These are phyloP conservation scores for Cryptococcus sp. DNA, from an alignment of 1,284 basidiomycete genomes.

Conservation along the genomic window DNA sequence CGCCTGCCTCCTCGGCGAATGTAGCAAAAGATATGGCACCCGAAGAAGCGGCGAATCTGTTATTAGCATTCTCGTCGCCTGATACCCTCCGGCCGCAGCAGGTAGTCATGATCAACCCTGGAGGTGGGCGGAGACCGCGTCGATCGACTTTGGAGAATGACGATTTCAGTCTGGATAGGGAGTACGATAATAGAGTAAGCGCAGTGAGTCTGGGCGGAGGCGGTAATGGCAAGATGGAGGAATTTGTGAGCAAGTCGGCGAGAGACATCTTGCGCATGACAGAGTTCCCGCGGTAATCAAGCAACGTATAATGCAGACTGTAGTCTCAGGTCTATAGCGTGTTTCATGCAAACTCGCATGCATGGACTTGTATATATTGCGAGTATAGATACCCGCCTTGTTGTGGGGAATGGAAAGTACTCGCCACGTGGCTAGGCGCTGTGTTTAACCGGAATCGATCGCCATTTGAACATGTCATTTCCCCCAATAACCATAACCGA, in stretches of 20 bases:
- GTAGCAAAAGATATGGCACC: constrained; percentile 27
- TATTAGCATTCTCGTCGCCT: constrained; percentile 47
- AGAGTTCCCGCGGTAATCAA: neutral
- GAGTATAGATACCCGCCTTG: too few species aligned
- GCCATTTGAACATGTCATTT: too few species aligned
- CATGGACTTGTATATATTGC: too few species aligned
- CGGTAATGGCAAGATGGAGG: neutral
- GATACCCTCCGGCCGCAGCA: constrained; percentile 39
- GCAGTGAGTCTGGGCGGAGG: neutral
- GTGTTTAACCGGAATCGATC: too few species aligned
- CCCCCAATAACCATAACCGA: too few species aligned
- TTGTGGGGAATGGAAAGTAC: too few species aligned
- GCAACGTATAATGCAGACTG: too few species aligned
- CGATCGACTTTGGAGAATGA: constrained; percentile 38
- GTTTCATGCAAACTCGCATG: too few species aligned
- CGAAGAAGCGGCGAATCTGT: constrained; percentile 48
- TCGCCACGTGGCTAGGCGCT: too few species aligned
- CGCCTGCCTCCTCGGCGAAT: neutral
- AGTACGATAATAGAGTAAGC: constrained; percentile 6
- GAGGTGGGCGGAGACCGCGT: constrained; percentile 7
- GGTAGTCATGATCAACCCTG: constrained; percentile 11
- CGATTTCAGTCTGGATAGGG: constrained; percentile 44
- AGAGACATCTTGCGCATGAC: neutral
- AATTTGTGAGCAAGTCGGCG: neutral
- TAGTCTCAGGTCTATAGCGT: too few species aligned